Conservation (phyloP, 139 green algal genomes). For the Gonium pectorale region DNA sequence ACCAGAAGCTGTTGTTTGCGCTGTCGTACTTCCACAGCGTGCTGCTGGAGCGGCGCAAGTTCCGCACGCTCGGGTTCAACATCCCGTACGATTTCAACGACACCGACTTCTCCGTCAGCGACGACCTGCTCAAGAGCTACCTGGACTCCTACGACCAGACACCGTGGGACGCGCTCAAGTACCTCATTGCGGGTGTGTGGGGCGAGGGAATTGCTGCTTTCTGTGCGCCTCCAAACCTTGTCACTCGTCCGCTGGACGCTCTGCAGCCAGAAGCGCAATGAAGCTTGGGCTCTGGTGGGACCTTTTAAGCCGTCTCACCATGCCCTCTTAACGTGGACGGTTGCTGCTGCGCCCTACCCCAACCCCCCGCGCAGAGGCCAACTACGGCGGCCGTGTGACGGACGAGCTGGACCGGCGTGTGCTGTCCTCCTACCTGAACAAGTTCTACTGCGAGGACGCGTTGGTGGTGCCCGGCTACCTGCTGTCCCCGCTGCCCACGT, state of each 20-base stretch:
- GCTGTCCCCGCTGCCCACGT: slow-evolving; percentile 74
- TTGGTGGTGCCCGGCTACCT: slow-evolving; percentile 77
- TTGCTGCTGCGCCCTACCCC: too few relatives aligned
- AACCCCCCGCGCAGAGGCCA: slow-evolving; percentile 68
- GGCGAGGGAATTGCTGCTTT: background rate
- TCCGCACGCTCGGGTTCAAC: slow-evolving; percentile 91
- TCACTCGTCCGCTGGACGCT: too few relatives aligned
- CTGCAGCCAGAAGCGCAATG: too few relatives aligned
- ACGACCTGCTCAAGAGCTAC: slow-evolving; percentile 88
- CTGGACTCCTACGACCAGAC: slow-evolving; percentile 87
- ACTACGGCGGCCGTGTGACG: slow-evolving; percentile 84
- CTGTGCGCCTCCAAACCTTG: too few relatives aligned
- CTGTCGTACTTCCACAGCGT: slow-evolving; percentile 91
- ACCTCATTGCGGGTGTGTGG: slow-evolving; percentile 75
- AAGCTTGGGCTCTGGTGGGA: too few relatives aligned
- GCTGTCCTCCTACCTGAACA: slow-evolving; percentile 70
- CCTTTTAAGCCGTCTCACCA: too few relatives aligned
- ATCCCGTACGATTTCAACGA: slow-evolving; percentile 95
- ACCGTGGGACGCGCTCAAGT: slow-evolving; percentile 87
- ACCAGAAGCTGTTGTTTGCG: slow-evolving; percentile 90
- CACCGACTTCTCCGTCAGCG: slow-evolving; percentile 88
- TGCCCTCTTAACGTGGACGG: too few relatives aligned
- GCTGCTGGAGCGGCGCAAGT: slow-evolving; percentile 90
- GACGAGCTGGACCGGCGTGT: slow-evolving; percentile 83
- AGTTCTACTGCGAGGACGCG: slow-evolving; percentile 90